Conservation (phyloP, 164 flowering plant species). For the Aristolochia contorta region DNA sequence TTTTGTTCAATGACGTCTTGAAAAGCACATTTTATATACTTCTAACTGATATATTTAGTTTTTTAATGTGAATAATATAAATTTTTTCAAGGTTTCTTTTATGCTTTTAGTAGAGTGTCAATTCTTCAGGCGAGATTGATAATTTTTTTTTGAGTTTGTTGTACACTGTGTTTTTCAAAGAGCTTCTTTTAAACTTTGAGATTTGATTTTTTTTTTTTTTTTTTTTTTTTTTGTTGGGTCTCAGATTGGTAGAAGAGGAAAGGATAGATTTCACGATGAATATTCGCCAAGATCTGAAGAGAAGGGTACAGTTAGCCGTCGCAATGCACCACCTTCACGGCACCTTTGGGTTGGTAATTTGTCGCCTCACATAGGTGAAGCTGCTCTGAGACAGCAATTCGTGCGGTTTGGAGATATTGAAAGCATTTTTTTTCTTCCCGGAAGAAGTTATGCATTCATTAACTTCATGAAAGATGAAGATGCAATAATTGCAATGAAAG, state of each 20-base stretch:
- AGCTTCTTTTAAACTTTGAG: neutral
- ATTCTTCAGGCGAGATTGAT: neutral
- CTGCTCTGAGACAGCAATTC: conserved; percentile 39
- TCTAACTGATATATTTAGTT: neutral
- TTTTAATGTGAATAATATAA: neutral
- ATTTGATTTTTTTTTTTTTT: neutral
- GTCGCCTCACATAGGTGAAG: conserved; percentile 35
- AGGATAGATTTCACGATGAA: conserved; percentile 39
- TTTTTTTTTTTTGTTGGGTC: no score
- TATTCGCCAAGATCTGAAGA: conserved; percentile 36
- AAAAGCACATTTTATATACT: neutral
- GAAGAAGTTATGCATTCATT: conserved; percentile 78
- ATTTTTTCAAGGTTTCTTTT: neutral
- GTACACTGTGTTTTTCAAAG: neutral
- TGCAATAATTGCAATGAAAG: conserved; percentile 55
- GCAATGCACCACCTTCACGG: conserved; percentile 53
- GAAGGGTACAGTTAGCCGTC: conserved; percentile 19
- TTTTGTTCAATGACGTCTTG: no score
- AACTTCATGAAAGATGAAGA: conserved; percentile 64
- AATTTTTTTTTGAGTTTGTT: neutral
- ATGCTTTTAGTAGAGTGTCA: neutral
- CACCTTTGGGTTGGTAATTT: conserved; percentile 94
- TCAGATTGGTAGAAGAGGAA: conserved; percentile 37
- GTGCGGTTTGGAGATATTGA: conserved; percentile 70
- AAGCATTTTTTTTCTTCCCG: conserved; percentile 61